Base-by-base conservation (phyloP, 1,139 yeast genomes). In the Kluyveromyces sp. region DNA sequence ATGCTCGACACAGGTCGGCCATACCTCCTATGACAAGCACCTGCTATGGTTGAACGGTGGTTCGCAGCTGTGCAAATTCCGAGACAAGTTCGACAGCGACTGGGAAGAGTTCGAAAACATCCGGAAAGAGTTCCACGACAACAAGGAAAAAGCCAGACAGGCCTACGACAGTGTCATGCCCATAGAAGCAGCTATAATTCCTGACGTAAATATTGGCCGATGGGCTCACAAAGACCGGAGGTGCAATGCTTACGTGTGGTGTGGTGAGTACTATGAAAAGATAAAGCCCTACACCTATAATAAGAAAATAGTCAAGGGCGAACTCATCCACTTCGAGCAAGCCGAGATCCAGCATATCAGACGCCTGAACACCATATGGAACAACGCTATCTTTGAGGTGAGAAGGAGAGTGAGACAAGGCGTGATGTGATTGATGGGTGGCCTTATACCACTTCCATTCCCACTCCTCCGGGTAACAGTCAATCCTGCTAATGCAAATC, bases 31-130 rank as follows among this genome's bases (percentile, higher is more conserved):
- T 15, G 50, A 47, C 15, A 43, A 43, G 5, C 34, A 39, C 4
- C 37, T 52, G 35, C 30, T 53, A 34, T 53, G 56, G 56, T 26
- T 49, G 15, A 53, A 53, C 43, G 53, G 55, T 29, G 56, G 56
- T 15, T 41, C 51, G 5, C 47, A 48, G 29, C 33, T 46, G 34
- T 53, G 56, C 45, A 52, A 52, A 39, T 45, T 41, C 28, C 42
- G 39, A 6, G 48, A 29, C 25, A 35, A 28, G 25, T 49, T 50
- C 3, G 40, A 45, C 10, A 34, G 40, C 6, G 56, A 51, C 37
- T 52, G 49, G 49, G 37, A 44, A n/a, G 25, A 29, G 5, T 34
- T 44, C 28, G 45, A 48, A 4, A 34, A 41, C 3, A 34, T 47
- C 3, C 46, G 46, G 41, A 41, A 46, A 1, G 25, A 35, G 3